A percentile compares a stretch with the other conserved stretches of the same genome.
Conservation (phyloP, 2,329 filamentous ascomycete genomes). For the Diaporthe citrichinensis region DNA sequence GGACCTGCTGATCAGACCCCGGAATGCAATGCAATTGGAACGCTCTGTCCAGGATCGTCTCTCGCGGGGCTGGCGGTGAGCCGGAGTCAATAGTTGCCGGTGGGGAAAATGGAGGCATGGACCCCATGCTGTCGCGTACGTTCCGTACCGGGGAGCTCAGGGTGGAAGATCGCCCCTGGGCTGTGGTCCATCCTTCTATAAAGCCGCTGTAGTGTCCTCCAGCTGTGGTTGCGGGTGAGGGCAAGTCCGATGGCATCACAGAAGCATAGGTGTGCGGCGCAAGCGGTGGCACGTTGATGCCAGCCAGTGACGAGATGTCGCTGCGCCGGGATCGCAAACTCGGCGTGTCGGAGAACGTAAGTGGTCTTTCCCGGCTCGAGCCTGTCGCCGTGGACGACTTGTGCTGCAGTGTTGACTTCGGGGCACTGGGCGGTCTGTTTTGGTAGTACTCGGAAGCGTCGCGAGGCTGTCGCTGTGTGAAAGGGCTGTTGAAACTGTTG, state of each 20-base stretch:
- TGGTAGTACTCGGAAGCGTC: conserved; percentile 59
- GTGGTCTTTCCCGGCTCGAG: conserved; percentile 64
- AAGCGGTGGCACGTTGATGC: conserved; percentile 55
- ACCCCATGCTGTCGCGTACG: conserved; percentile 66
- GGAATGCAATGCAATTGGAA: conserved; percentile 76
- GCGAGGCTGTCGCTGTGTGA: conserved; percentile 56
- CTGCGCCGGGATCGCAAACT: conserved; percentile 74
- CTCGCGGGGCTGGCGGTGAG: conserved; percentile 68
- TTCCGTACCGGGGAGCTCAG: conserved; percentile 70
- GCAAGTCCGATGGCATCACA: conserved; percentile 67
- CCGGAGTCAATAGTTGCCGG: conserved; percentile 58
- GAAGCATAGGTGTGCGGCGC: conserved; percentile 65
- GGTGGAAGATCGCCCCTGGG: conserved; percentile 71
- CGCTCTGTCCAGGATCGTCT: conserved; percentile 77
- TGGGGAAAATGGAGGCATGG: conserved; percentile 56
- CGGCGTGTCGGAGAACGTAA: conserved; percentile 70
- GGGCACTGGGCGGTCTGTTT: conserved; percentile 59
- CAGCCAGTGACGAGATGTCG: conserved; percentile 72
- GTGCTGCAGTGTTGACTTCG: conserved; percentile 58
- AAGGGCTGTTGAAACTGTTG: conserved; percentile 68
- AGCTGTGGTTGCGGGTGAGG: conserved; percentile 67
- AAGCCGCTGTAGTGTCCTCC: conserved; percentile 69
- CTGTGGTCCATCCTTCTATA: conserved; percentile 72
- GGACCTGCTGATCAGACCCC: conserved; percentile 66
- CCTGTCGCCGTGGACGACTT: conserved; percentile 65